Base-by-base conservation (phyloP, 2,329 filamentous ascomycete species). In the Chaetomium sp. region DNA sequence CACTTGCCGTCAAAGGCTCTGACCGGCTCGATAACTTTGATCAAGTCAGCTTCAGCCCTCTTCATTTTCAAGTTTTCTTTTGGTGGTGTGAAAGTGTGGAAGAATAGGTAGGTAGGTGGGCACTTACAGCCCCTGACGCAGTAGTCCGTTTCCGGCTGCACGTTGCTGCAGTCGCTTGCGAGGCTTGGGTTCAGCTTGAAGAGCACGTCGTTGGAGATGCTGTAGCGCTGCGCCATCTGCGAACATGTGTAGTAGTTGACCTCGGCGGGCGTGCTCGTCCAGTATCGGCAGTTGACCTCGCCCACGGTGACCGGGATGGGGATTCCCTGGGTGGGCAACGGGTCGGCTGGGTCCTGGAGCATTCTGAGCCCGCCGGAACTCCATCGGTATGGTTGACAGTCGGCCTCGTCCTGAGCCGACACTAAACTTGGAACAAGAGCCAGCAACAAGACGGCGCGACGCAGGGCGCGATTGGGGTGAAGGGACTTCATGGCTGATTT, bases 1-100 rank as follows among this genome's bases (percentile, higher is more conserved):
- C 74, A 77, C 35, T 70, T 54, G 2, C 75, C 74, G 53, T 76
- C 72, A 6, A 31, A 49, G 5, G 70, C 68, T 55, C 66, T 64
- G 9, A 72, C 25, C 0, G 72, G 73, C 61, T 75, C 70, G 57
- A 73, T 64, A 50, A 72, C 72, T 74, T 57, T 38, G 19, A 27
- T 29, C 35, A 42, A 35, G 54, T 54, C 49, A 54, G 58, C n/a
- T 29, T 29, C 49, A 42, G 23, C 10, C 13, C n/a, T n/a, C 27
- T 16, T 42, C 21, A 45, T 21, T 45, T 47, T 31, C 35, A n/a
- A n/a, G n/a, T n/a, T n/a, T n/a, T n/a, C n/a, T n/a, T n/a, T n/a
- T n/a, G n/a, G n/a, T n/a, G n/a, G n/a, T n/a, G n/a, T n/a, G n/a
- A n/a, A n/a, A n/a, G n/a, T n/a, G n/a, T n/a, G n/a, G n/a, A n/a